A percentile compares a stretch with the other conserved stretches of the same genome.
Conservation (phyloP, 1,284 basidiomycete species). For the Cronartium quercuum region DNA sequence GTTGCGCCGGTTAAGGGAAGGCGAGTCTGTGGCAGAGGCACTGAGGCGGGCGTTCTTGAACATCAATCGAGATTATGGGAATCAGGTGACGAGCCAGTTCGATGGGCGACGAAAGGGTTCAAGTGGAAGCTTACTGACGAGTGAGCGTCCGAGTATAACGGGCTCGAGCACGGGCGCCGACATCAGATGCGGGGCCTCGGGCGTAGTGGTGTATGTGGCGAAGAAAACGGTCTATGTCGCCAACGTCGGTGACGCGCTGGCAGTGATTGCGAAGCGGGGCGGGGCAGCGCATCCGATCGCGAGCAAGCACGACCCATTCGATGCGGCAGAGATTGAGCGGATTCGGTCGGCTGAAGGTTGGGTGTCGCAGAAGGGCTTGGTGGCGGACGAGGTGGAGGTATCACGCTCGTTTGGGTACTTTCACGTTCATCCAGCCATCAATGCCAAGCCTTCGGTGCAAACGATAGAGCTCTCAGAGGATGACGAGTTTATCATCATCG, state of each 20-base stretch:
- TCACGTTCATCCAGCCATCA: constrained; percentile 82
- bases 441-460: constrained; percentile 74
- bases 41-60: constrained; percentile 76
- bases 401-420: constrained; percentile 92
- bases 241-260: constrained; percentile 81
- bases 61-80: constrained; percentile 63
- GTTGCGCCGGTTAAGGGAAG: constrained; percentile 56
- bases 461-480: constrained; percentile 67
- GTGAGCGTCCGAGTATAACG: constrained; percentile 44
- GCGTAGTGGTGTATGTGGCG: constrained; percentile 76
- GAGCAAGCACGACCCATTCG: constrained; percentile 81
- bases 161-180: constrained; percentile 39
- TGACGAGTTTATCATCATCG: constrained; percentile 96
- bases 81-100: constrained; percentile 59
- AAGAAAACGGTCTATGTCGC: constrained; percentile 79
- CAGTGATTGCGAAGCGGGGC: constrained; percentile 72
- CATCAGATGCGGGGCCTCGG: constrained; percentile 68
- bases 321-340: constrained; percentile 72
- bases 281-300: constrained; percentile 73
- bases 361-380: constrained; percentile 86
- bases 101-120: constrained; percentile 63
- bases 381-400: constrained; percentile 86
- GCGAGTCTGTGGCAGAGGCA: constrained; percentile 65
- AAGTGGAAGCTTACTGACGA: constrained; percentile 56
- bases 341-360: constrained; percentile 91